Evolutionary conservation across 2,329 filamentous ascomycete genomes (phyloP), one percentile per base, ranked within the genome.

Genomic region (Chaetomium sp.): DNA sequence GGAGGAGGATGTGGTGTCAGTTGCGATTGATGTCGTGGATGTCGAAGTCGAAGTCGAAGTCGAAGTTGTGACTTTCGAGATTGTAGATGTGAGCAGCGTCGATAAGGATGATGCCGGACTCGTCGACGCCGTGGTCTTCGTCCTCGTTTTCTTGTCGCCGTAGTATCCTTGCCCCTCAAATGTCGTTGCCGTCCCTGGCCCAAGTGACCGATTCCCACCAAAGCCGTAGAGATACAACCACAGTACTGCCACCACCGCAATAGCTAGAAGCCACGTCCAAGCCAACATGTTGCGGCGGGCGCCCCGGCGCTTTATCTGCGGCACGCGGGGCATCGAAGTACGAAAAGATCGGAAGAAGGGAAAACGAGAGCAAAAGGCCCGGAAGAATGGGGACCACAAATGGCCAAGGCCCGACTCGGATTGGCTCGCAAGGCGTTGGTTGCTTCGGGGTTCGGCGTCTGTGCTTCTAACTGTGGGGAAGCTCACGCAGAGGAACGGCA

Each of bases 201-300:
- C 19, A 27, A 27, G 19, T 2, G 19, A 27, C 19, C 19, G 19
- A 27, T 27, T 27, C 19, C 19, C 19, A 27, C 19, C 19, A 27
- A 38, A 49, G n/a, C 51, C 5, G 52, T 53, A 50, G 32, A 59
- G 42, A 32, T 58, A 56, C 12, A 57, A 14, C 45, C 60, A 58
- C 5, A 59, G 38, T n/a, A 57, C n/a, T 32, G 58, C 37, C 37
- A 59, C n/a, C 1, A 57, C 43, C 27, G 41, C 49, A 19, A 54
- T 33, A 1, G 43, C 54, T 4, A 41, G 50, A 33, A 59, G 11
- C 53, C 49, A 59, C 4, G 36, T n/a, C 49, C 38, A 40, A 38
- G 27, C 14, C 9, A 57, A 34, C n/a, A 49, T 46, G 6, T 36
- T 34, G 32, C 56, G 46, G 42, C 51, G 55, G 45, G 42, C 37